These are phyloP conservation scores for Botryosphaeria dothidea DNA, from an alignment of 2,329 filamentous ascomycete species.

Conservation along the genomic window DNA sequence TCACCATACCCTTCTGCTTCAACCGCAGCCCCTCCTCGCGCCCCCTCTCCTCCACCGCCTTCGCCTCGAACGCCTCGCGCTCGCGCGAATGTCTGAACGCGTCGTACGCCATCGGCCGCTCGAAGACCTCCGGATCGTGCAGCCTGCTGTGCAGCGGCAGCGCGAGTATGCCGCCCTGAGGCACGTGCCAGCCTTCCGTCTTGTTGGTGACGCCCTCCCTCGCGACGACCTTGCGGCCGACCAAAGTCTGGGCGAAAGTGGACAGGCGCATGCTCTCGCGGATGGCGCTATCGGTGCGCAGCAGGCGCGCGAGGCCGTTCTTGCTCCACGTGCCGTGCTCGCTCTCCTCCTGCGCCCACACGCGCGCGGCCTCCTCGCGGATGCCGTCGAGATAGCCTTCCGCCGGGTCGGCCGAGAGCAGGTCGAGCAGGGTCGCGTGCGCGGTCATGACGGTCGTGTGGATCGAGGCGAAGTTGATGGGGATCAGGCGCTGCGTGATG, in stretches of 20 bases:
- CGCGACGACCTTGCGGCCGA: conserved; percentile 29
- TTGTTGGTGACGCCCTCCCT: conserved; percentile 27
- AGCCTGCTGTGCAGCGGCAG: conserved; percentile 34
- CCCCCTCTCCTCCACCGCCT: neutral
- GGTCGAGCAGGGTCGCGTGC: conserved; percentile 34
- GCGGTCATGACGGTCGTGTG: conserved; percentile 59
- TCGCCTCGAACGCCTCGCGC: conserved; percentile 23
- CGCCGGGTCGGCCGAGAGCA: conserved; percentile 26
- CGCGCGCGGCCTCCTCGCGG: neutral
- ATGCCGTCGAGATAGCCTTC: conserved; percentile 16
- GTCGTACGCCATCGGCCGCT: conserved; percentile 29
- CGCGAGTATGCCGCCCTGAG: conserved; percentile 25
- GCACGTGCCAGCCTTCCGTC: conserved; percentile 26
- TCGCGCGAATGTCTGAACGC: conserved; percentile 32
- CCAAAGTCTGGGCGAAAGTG: conserved; percentile 26
- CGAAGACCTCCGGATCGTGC: conserved; percentile 31
- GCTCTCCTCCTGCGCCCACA: neutral
- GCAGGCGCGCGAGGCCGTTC: conserved; percentile 26
- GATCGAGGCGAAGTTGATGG: conserved; percentile 60
- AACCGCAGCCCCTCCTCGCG: neutral
- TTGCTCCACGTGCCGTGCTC: conserved; percentile 26
- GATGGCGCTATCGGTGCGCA: conserved; percentile 30
- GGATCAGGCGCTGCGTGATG: conserved; percentile 55
- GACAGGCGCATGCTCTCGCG: conserved; percentile 33
- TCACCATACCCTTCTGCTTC: conserved; percentile 25